phyloP scores from a whole-genome alignment of 163 green algal species.

The Chlamydomonas reinhardtii region DNA sequence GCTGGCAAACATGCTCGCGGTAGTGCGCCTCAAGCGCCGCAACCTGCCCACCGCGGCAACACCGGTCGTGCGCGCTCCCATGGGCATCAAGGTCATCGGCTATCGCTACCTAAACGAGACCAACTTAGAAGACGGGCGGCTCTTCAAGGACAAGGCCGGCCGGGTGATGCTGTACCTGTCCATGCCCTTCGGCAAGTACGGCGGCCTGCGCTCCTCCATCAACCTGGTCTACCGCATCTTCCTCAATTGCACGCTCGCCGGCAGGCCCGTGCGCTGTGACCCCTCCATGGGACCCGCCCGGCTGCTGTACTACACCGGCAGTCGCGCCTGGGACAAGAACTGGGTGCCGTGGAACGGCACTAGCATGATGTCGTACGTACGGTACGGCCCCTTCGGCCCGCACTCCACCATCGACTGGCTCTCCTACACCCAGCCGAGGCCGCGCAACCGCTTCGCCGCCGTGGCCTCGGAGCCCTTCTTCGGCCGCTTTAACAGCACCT shows the following conservation, averaged over 20 bases:
- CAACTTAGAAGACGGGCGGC: conserved; percentile 37
- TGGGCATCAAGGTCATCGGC: not conserved
- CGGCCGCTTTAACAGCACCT: not conserved
- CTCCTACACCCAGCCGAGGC: conserved; percentile 9
- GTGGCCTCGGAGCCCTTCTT: conserved; percentile 6
- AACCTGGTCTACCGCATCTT: conserved; percentile 28
- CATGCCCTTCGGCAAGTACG: conserved; percentile 25
- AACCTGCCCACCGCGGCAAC: too few species aligned
- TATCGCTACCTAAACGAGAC: conserved; percentile 8
- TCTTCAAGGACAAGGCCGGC: conserved; percentile 12
- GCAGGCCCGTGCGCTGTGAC: not conserved
- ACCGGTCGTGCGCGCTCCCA: not conserved
- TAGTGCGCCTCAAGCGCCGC: not conserved
- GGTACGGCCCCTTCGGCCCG: conserved; percentile 30
- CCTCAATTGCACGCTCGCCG: not conserved
- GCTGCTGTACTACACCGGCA: conserved; percentile 21
- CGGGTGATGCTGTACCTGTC: conserved; percentile 30
- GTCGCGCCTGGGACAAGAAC: conserved; percentile 38
- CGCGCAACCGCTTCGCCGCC: conserved; percentile 5
- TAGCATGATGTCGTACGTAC: conserved; percentile 28
- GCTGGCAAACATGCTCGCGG: conserved; percentile 7
- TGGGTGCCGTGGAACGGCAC: conserved; percentile 47
- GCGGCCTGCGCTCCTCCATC: conserved; percentile 6
- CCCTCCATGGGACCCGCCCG: not conserved
- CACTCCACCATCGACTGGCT: conserved; percentile 38